phyloP scores from a whole-genome alignment of 2,329 filamentous ascomycete genomes.

The Huntiella bhutanensis region DNA sequence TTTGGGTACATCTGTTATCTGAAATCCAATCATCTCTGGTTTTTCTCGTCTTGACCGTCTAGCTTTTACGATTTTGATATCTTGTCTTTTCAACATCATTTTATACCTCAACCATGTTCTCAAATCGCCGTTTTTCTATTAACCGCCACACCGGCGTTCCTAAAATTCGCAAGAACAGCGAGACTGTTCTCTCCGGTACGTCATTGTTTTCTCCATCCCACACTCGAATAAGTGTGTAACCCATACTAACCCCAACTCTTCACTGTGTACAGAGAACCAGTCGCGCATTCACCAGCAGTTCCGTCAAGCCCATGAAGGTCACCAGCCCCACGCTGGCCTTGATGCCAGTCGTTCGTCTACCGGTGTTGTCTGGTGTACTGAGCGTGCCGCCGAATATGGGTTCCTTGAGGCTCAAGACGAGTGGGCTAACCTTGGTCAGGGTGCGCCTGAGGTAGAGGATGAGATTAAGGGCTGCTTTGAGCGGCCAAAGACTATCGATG shows the following conservation, averaged over 20 bases:
- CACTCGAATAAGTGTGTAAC: background rate
- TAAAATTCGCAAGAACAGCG: constrained; percentile 19
- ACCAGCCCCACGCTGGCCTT: constrained; percentile 76
- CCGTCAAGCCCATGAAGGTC: constrained; percentile 74
- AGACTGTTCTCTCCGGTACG: constrained; percentile 10
- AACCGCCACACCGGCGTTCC: constrained; percentile 46
- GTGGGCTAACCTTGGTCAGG: constrained; percentile 91
- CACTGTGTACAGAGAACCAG: constrained; percentile 40
- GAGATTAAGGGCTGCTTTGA: constrained; percentile 80
- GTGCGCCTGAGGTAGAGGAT: constrained; percentile 83
- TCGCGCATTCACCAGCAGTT: constrained; percentile 81
- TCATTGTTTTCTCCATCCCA: background rate
- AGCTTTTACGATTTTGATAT: constrained; percentile 1
- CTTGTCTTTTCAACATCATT: background rate
- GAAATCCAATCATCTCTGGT: background rate
- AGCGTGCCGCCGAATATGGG: constrained; percentile 75
- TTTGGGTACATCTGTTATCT: background rate
- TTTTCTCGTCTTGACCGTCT: background rate
- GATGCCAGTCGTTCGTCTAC: constrained; percentile 77
- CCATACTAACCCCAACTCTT: background rate
- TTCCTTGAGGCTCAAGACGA: constrained; percentile 61
- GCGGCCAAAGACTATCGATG: constrained; percentile 58
- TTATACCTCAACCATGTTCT: constrained; percentile 24
- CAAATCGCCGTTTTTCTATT: constrained; percentile 43
- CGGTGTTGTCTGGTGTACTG: constrained; percentile 83